Conservation (phyloP, 2,329 filamentous ascomycete species). For the Diaporthe capsici region DNA sequence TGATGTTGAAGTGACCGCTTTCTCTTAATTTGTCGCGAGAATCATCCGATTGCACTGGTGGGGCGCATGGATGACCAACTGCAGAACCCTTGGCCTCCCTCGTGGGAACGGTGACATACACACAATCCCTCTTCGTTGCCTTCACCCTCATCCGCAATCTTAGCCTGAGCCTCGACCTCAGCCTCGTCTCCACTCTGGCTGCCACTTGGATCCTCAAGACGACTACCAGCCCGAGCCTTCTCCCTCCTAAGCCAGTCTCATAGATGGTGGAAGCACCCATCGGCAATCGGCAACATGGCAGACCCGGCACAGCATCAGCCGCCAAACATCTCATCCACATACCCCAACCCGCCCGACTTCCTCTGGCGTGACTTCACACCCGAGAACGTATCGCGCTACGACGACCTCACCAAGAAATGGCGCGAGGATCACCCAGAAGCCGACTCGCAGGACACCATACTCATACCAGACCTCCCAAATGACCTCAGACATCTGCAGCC, state of each 20-base stretch:
- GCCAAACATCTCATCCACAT: constrained; percentile 66
- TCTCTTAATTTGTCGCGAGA: neutral
- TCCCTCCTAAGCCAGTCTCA: neutral
- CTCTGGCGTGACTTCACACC: constrained; percentile 86
- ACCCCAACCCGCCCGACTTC: constrained; percentile 90
- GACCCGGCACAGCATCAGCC: constrained; percentile 64
- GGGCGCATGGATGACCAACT: constrained; percentile 37
- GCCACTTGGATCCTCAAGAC: neutral
- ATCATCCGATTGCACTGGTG: neutral
- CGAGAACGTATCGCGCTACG: constrained; percentile 75
- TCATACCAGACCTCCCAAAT: constrained; percentile 69
- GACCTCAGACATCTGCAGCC: constrained; percentile 86
- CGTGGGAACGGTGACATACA: constrained; percentile 35
- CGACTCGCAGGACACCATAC: constrained; percentile 46
- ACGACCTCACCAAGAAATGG: constrained; percentile 58
- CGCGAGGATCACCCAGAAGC: constrained; percentile 50
- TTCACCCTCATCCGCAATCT: neutral
- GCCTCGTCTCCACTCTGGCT: neutral
- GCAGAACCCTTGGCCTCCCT: constrained; percentile 33
- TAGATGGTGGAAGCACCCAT: neutral
- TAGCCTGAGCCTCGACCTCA: neutral
- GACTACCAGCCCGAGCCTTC: neutral
- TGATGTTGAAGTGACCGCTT: fast-evolving
- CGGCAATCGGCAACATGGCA: constrained; percentile 64
- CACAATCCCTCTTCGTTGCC: neutral